These are phyloP conservation scores for Talaromyces verruculosus DNA, from an alignment of 2,329 filamentous ascomycete genomes.

Conservation along the genomic window DNA sequence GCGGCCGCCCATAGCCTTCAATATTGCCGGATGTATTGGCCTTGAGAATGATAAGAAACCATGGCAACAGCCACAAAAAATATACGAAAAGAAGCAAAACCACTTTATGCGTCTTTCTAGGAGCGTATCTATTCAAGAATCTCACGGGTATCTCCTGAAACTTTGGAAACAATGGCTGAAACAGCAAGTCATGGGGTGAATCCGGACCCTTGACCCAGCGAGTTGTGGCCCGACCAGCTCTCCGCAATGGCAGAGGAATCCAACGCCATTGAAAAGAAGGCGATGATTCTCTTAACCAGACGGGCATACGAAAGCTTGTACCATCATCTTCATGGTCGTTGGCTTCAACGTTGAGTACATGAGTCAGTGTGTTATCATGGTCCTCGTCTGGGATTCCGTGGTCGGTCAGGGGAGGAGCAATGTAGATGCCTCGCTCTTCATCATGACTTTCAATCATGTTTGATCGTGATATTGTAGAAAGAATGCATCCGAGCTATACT, in stretches of 20 bases:
- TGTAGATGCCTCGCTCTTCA: constrained; percentile 18
- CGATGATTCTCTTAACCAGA: constrained; percentile 51
- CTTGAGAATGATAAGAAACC: constrained; percentile 47
- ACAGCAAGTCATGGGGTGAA: constrained; percentile 47
- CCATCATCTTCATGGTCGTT: neutral
- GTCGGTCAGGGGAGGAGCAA: constrained; percentile 20
- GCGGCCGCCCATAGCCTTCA: constrained; percentile 49
- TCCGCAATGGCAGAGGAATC: constrained; percentile 49
- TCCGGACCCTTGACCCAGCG: constrained; percentile 51
- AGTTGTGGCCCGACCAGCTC: constrained; percentile 44
- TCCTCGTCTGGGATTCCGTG: constrained; percentile 11
- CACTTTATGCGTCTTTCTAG: constrained; percentile 49
- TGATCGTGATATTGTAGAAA: neutral
- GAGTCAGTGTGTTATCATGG: neutral
- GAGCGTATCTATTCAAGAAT: constrained; percentile 46
- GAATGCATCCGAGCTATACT: neutral
- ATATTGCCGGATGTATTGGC: constrained; percentile 50
- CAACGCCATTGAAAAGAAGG: constrained; percentile 50
- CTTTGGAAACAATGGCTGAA: constrained; percentile 48
- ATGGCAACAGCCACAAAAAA: constrained; percentile 49
- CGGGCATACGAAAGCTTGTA: constrained; percentile 35
- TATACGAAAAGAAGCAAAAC: constrained; percentile 46
- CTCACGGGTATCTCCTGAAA: constrained; percentile 49
- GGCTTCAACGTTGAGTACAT: constrained; percentile 15
- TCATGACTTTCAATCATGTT: constrained; percentile 21